Conservation (phyloP, 768 basidiomycete species). For the Suillus weaverae region DNA sequence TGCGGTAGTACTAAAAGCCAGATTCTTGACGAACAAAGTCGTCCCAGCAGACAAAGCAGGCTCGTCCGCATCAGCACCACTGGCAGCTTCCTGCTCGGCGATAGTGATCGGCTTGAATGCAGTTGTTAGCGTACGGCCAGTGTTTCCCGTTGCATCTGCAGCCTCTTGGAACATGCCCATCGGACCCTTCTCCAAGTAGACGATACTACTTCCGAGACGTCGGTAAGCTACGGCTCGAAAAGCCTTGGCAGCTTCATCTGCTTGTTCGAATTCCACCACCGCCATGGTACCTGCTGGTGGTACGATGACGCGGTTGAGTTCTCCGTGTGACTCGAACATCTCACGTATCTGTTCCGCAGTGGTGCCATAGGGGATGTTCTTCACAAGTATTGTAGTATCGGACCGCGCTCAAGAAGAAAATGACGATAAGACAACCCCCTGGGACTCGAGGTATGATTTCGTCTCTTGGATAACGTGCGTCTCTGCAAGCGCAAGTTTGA, state of each 20-base stretch:
- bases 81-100: conserved; percentile 39
- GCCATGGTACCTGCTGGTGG: conserved; percentile 94
- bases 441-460: conserved; percentile 81
- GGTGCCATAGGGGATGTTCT: conserved; percentile 96
- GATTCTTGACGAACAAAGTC: conserved; percentile 93
- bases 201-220: conserved; percentile 82
- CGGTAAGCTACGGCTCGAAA: conserved; percentile 85
- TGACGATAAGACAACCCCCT: conserved; percentile 64
- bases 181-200: conserved; percentile 94
- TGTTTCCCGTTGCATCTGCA: conserved; percentile 23
- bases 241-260: conserved; percentile 69
- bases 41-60: conserved; percentile 60
- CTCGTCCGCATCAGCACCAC: conserved; percentile 40
- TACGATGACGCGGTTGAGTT: conserved; percentile 68
- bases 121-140: conserved; percentile 16
- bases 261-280: conserved; percentile 80
- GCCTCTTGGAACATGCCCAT: conserved; percentile 71
- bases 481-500: conserved; percentile 94
- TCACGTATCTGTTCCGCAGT: conserved; percentile 71
- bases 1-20: conserved; percentile 88
- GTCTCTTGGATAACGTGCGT: conserved; percentile 96
- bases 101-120: conserved; percentile 40
- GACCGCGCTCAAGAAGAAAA: conserved; percentile 60
- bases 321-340: conserved; percentile 76
- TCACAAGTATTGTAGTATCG: conserved; percentile 84